Base-by-base conservation (phyloP, 805 yeast genomes). In the Ogataea populi-albae region DNA sequence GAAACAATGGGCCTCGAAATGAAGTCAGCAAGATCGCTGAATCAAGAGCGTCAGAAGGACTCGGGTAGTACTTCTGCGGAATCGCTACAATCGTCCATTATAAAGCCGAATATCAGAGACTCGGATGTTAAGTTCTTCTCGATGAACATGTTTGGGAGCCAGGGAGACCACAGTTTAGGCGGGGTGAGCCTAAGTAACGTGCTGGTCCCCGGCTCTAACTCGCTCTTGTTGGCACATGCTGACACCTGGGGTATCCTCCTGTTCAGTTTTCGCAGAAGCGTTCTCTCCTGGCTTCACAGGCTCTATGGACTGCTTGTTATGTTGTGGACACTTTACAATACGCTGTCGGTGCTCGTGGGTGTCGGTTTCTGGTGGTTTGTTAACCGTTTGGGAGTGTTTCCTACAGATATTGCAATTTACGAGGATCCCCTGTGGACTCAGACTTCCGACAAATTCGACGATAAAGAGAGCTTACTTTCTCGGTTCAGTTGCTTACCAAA, bases 51-150 rank as follows among this genome's bases (percentile, higher is more conserved):
- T 26, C 38, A 18, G 29, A 30, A 39, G 23, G 33, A 37, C 25
- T 29, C 26, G 17, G 30, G 38, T 34, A 3, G 37, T 32, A 21
- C 22, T 5, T 34, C 54, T 6, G 35, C 43, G 2, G 29, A 30
- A 5, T 50, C 60, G 1, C 23, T 40, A 8, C 53, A 50, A n/a
- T 53, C 61, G 0, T 55, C 61, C 8, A 54, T 57, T 17, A 41
- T 57, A 5, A 46, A 52, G 32, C 62, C 62, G 12, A 24, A 40
- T n/a, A 42, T 49, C 20, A 35, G 34, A n/a, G 43, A 40, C 16
- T 39, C 48, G 3, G 62, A 57, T 30, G 6, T 45, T 3, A 28
- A 34, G 12, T 57, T 46, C 37, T 40, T 53, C 14, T 38, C 58
- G 2, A 11, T 41, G 9, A 41, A 34, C 12, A 46, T 57, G 40